Evolutionary conservation across 305 asterid species (phyloP).

Genomic region (Ajuga reptans): DNA sequence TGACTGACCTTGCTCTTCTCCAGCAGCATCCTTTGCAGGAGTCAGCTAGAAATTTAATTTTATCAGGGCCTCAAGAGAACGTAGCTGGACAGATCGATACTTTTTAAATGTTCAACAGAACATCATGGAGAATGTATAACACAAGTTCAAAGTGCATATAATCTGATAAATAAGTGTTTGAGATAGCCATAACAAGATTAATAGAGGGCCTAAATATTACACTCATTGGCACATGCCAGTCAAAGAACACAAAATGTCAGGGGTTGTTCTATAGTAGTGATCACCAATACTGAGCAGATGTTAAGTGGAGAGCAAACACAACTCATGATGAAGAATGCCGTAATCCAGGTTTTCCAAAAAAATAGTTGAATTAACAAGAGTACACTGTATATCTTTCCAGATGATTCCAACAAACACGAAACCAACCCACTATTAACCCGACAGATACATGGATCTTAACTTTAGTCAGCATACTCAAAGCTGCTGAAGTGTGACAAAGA

Average conservation of each 20-base stretch:
- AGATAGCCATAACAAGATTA: not conserved
- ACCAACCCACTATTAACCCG: not conserved
- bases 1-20: slow-evolving; percentile 63
- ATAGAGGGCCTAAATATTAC: not conserved
- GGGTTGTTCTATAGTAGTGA: not conserved
- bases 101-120: not conserved
- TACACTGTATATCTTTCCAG: not conserved
- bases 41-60: slow-evolving; percentile 29
- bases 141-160: not conserved
- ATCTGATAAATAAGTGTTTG: not conserved
- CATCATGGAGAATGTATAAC: slow-evolving; percentile 10
- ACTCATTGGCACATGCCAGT: not conserved
- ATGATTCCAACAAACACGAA: not conserved
- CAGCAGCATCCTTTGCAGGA: slow-evolving; percentile 46
- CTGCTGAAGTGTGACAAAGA: not conserved
- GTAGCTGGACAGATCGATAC: not conserved
- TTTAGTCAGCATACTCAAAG: not conserved
- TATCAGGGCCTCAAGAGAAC: slow-evolving; percentile 6
- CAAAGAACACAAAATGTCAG: not conserved
- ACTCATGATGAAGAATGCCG: not conserved
- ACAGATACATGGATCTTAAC: not conserved
- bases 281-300: not conserved
- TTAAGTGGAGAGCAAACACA: not conserved
- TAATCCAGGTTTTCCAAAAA: not conserved
- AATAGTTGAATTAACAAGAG: not conserved